phyloP scores from a whole-genome alignment of 108 stramenopile species.

The Schizochytrium sp. region DNA sequence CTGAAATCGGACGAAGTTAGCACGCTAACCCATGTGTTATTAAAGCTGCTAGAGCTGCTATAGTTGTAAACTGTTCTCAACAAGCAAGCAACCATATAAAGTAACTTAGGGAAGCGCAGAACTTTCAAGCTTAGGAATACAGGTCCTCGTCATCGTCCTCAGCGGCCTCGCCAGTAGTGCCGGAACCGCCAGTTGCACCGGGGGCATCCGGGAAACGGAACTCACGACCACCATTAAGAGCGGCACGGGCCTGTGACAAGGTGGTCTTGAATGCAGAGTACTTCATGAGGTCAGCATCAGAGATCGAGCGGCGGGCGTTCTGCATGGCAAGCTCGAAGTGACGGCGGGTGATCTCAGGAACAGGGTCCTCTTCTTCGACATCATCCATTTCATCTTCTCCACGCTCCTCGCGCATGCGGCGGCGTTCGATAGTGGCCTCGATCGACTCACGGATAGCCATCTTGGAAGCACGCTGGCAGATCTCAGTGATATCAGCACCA shows the following conservation, averaged over 20 bases:
- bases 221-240: slow-evolving; percentile 83
- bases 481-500: slow-evolving; percentile 99
- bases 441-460: slow-evolving; percentile 98
- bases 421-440: slow-evolving; percentile 95
- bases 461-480: slow-evolving; percentile 99
- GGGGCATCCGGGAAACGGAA: slow-evolving; percentile 87
- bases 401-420: slow-evolving; percentile 90
- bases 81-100: too few species aligned
- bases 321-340: slow-evolving; percentile 98
- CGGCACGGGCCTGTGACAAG: slow-evolving; percentile 90
- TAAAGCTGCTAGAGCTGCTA: neutral
- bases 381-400: slow-evolving; percentile 80
- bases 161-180: slow-evolving; percentile 65
- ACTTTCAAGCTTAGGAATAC: slow-evolving; percentile 70
- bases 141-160: slow-evolving; percentile 95
- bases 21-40: neutral
- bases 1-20: too few species aligned
- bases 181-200: slow-evolving; percentile 69
- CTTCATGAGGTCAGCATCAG: slow-evolving; percentile 96
- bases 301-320: slow-evolving; percentile 94
- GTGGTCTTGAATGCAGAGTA: slow-evolving; percentile 99
- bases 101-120: neutral
- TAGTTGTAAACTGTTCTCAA: neutral
- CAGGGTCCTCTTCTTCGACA: slow-evolving; percentile 87
- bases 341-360: slow-evolving; percentile 93